Base-by-base conservation (phyloP, 768 basidiomycete genomes). In the Termitomyces sp. region DNA sequence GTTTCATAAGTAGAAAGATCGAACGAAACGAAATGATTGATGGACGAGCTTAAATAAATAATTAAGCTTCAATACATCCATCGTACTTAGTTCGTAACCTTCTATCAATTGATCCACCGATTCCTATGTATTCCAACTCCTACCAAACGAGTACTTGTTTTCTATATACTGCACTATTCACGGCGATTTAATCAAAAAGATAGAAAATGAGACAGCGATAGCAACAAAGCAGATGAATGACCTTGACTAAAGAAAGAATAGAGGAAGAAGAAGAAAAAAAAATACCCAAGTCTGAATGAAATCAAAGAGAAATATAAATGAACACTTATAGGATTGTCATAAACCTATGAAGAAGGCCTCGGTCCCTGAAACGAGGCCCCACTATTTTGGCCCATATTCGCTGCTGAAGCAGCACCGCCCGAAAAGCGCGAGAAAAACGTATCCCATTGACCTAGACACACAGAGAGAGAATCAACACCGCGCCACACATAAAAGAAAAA, bases 351-450 rank as follows among this genome's bases (percentile, higher is more conserved):
- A 12, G 60, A 13, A 45, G 55, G 55, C 57, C 66, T 65, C 45
- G 63, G 67, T 54, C 61, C 62, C 16, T 64, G 63, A 16, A 59
- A 63, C 1, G 60, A 26, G 16, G 53, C 49, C 46, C 52, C 42
- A 14, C 28, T 50, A 38, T 42, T 59, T 24, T 58, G 61, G 1
- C 74, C 48, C 72, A 75, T 61, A 40, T 62, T 64, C 20, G 59
- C 42, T 12, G 60, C n/a, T 2, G 60, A 18, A 38, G 70, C 70
- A 22, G 52, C 35, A 22, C 26, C 44, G 43, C 43, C 44, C 26
- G 58, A n/a, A 58, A 90, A 81, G 49, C 88, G 80, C 38, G 86
- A 75, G 69, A 92, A 92, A 73, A 90, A 92, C 33, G 77, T 83
- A 53, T 91, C 90, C 90, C 90, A 92, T 75, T 90, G 88, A 45